A percentile compares a stretch with the other conserved stretches of the same genome.
Evolutionary conservation across 202 grass and related monocot species (phyloP).

Genomic region (Schoenoplectus triqueter): DNA sequence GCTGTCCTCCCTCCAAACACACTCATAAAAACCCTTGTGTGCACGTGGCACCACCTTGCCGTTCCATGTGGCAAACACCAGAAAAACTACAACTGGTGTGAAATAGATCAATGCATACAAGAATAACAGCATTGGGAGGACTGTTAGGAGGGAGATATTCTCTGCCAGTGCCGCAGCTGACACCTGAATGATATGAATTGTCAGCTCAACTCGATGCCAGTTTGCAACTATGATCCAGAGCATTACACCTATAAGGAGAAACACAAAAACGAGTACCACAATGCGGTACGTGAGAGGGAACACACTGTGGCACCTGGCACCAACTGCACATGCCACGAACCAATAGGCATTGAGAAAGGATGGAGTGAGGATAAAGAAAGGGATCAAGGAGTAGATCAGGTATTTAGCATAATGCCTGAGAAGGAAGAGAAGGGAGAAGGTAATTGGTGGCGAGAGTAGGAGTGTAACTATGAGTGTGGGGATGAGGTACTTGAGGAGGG

Average conservation of each 20-base stretch:
- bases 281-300: slow-evolving; percentile 53
- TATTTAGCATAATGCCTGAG: slow-evolving; percentile 45
- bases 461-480: slow-evolving; percentile 45
- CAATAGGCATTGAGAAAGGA: slow-evolving; percentile 52
- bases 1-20: slow-evolving; percentile 49
- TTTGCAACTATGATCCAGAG: slow-evolving; percentile 52
- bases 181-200: slow-evolving; percentile 44
- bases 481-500: slow-evolving; percentile 41
- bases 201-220: slow-evolving; percentile 51
- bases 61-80: slow-evolving; percentile 56
- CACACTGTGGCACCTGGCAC: slow-evolving; percentile 6
- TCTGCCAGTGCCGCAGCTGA: slow-evolving; percentile 41
- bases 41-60: slow-evolving; percentile 44
- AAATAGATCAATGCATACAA: slow-evolving; percentile 44
- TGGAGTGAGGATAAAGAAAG: slow-evolving; percentile 57
- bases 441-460: slow-evolving; percentile 35
- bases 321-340: slow-evolving; percentile 47
- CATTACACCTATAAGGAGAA: slow-evolving; percentile 47
- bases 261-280: slow-evolving; percentile 44
- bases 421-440: slow-evolving; percentile 44
- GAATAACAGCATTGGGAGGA: slow-evolving; percentile 41
- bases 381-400: slow-evolving; percentile 45
- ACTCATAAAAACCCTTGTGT: slow-evolving; percentile 37
- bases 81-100: slow-evolving; percentile 46
- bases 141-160: slow-evolving; percentile 40